These are phyloP conservation scores for Chlamydomonas reinhardtii DNA, from an alignment of 163 green algal species.

Conservation along the genomic window DNA sequence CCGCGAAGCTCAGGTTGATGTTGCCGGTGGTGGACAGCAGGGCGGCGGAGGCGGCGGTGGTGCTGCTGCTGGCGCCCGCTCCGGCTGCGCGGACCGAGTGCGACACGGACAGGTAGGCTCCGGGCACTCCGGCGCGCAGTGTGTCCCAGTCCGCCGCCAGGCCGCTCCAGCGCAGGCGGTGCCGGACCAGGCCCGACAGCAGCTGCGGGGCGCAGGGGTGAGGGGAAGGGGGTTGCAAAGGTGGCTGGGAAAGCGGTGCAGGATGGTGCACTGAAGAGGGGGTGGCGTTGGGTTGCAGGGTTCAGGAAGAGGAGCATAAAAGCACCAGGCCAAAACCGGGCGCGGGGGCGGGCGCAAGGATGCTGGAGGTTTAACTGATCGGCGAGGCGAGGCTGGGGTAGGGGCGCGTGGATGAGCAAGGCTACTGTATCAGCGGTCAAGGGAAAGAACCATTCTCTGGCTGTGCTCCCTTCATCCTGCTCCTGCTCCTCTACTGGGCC, in stretches of 20 bases:
- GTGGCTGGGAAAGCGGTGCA: neutral
- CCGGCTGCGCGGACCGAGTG: neutral
- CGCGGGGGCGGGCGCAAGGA: too few species aligned
- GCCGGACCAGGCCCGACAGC: neutral
- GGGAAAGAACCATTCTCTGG: too few species aligned
- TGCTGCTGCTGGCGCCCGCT: neutral
- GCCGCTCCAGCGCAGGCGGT: conserved; percentile 15
- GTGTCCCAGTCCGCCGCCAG: conserved; percentile 37
- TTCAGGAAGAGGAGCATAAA: too few species aligned
- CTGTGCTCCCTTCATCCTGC: too few species aligned
- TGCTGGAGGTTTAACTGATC: too few species aligned
- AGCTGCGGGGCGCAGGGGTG: neutral
- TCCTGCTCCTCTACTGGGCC: too few species aligned
- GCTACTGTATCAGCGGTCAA: too few species aligned
- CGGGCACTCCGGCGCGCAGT: conserved; percentile 22
- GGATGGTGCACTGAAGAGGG: too few species aligned
- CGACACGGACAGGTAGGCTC: conserved; percentile 23
- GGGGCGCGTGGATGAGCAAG: too few species aligned
- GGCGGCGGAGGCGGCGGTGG: neutral
- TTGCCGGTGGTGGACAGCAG: neutral
- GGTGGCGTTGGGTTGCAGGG: too few species aligned
- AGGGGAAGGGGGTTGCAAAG: neutral
- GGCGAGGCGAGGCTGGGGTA: too few species aligned
- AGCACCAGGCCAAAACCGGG: too few species aligned
- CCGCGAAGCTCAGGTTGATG: neutral